Evolutionary conservation across 345 rosid genomes (phyloP).

Genomic region (Trapa bicornis): DNA sequence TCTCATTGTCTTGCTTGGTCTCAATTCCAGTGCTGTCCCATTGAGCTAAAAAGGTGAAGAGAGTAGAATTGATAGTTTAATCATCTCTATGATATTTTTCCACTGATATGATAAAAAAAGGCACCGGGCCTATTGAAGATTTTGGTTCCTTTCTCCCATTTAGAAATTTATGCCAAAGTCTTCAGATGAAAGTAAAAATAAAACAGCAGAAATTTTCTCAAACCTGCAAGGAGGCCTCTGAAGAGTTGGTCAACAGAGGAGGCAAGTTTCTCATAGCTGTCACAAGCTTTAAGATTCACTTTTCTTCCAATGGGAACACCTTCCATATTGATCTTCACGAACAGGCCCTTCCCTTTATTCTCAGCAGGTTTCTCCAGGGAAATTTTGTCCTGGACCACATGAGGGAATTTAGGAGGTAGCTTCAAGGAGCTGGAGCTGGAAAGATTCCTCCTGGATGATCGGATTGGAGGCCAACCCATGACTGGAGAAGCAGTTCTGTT

Average conservation of each 20-base stretch:
- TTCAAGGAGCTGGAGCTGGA: constrained; percentile 55
- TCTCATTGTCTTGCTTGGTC: constrained; percentile 48
- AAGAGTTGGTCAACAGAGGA: constrained; percentile 83
- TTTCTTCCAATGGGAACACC: constrained; percentile 97
- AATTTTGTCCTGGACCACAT: constrained; percentile 19
- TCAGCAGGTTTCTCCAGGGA: constrained; percentile 22
- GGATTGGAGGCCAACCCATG: constrained; percentile 98
- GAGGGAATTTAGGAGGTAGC: constrained; percentile 33
- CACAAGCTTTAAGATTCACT: constrained; percentile 72
- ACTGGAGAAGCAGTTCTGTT: constrained; percentile 85
- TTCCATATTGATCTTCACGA: constrained; percentile 95
- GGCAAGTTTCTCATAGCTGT: constrained; percentile 71
- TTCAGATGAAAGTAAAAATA: neutral
- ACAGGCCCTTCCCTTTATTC: constrained; percentile 37
- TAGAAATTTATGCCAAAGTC: neutral
- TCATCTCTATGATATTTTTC: neutral
- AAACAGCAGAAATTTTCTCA: neutral
- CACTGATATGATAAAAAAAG: neutral
- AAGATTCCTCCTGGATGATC: constrained; percentile 82
- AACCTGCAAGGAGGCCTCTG: constrained; percentile 90
- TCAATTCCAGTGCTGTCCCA: constrained; percentile 44
- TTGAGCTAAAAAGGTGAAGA: constrained; percentile 41
- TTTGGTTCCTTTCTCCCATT: no score
- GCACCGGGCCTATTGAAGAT: neutral
- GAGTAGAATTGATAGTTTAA: neutral